phyloP scores from a whole-genome alignment of 495 filamentous ascomycete genomes.

The Bombardia bombarda region DNA sequence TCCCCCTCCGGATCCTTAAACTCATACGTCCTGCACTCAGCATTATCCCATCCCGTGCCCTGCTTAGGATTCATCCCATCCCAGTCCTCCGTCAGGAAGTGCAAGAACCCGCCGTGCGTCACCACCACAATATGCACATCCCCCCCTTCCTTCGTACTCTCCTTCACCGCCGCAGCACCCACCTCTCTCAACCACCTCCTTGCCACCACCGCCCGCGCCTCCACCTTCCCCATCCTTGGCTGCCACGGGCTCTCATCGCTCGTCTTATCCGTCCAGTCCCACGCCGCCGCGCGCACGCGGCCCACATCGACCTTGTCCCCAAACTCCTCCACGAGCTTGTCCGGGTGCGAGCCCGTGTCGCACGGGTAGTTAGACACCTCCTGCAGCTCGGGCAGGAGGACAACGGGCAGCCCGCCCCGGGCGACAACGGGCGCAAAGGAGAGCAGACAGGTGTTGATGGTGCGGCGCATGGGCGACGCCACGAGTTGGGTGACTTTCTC shows the following conservation, averaged over 20 bases:
- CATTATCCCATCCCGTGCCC: slow-evolving; percentile 80
- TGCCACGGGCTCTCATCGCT: slow-evolving; percentile 43
- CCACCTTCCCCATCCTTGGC: slow-evolving; percentile 49
- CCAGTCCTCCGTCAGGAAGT: slow-evolving; percentile 81
- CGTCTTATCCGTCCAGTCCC: slow-evolving; percentile 65
- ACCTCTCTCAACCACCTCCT: slow-evolving; percentile 58
- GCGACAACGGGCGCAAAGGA: slow-evolving; percentile 51
- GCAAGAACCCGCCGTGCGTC: slow-evolving; percentile 41
- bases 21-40: slow-evolving; percentile 68
- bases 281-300: slow-evolving; percentile 43
- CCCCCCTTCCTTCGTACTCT: slow-evolving; percentile 22
- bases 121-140: slow-evolving; percentile 53
- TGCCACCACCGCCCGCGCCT: slow-evolving; percentile 54
- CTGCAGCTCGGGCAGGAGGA: slow-evolving; percentile 73
- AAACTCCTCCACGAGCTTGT: slow-evolving; percentile 52
- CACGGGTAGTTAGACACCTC: slow-evolving; percentile 71
- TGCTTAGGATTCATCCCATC: slow-evolving; percentile 47
- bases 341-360: slow-evolving; percentile 60
- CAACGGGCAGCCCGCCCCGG: slow-evolving; percentile 41
- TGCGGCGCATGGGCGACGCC: slow-evolving; percentile 76
- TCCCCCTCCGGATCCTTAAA: slow-evolving; percentile 51
- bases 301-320: slow-evolving; percentile 54
- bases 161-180: slow-evolving; percentile 8
- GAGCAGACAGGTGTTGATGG: slow-evolving; percentile 70
- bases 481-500: slow-evolving; percentile 61